A percentile compares a stretch with the other conserved stretches of the same genome.
Conservation (phyloP, 306 rosid genomes). For the Rosa persica region DNA sequence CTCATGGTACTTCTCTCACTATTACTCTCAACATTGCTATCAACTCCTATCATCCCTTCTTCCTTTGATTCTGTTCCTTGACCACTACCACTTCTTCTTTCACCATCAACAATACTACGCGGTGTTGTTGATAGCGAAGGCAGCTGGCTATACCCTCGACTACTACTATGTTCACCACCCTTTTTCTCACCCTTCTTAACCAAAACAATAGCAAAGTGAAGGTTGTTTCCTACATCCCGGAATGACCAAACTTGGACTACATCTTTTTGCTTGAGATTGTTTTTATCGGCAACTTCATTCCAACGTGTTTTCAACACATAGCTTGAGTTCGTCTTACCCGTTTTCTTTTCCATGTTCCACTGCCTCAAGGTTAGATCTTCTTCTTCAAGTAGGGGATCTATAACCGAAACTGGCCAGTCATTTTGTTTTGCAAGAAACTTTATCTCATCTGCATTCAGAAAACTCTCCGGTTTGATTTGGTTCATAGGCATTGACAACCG, state of each 20-base stretch:
- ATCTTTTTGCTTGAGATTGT: background rate
- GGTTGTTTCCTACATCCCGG: background rate
- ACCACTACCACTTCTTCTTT: background rate
- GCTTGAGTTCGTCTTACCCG: background rate
- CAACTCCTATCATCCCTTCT: background rate
- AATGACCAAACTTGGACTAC: background rate
- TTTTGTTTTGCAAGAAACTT: background rate
- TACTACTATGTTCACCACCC: background rate
- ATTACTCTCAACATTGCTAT: background rate
- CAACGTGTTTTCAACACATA: background rate
- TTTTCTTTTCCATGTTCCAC: background rate
- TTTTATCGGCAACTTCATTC: background rate
- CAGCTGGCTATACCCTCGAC: no score
- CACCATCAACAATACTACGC: background rate
- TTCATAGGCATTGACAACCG: conserved; percentile 19
- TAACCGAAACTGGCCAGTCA: background rate
- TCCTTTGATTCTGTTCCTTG: background rate
- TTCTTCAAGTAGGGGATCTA: background rate
- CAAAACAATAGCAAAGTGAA: conserved; percentile 1
- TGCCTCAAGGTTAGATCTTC: background rate
- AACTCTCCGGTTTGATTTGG: background rate
- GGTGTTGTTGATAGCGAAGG: background rate
- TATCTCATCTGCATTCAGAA: background rate
- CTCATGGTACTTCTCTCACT: background rate
- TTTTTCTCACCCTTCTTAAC: background rate